Evolutionary conservation across 306 rosid genomes (phyloP), one percentile per base, ranked within the genome.

Genomic region (Argentina anserina): DNA sequence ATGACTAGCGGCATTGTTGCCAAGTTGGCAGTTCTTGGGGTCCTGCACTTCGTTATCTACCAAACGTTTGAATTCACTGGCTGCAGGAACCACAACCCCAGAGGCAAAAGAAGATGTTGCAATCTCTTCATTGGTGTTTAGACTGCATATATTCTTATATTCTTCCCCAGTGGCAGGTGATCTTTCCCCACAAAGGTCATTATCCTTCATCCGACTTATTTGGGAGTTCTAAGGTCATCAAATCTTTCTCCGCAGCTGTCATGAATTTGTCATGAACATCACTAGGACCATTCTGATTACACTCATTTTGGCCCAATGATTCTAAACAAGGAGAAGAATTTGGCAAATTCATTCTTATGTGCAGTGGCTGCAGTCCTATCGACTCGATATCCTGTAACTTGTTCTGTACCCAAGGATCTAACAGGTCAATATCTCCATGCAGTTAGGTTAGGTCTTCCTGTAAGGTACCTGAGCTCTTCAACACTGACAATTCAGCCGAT

Each of bases 401-500:
- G 46, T 75, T 78, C 36, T 83, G 86, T 28, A 64, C n/a, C 53
- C 34, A 82, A 61, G 90, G 83, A 80, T 76, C 65, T 69, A 64
- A 58, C 59, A 72, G 46, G 71, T 75, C 42, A 20, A 76, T 43
- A 79, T 77, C 85, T 20, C 47, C 82, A 70, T 36, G 85, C 73
- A 55, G 77, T 62, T 80, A 81, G 70, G 59, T 55, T 36, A 68
- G 76, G 43, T 63, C 85, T 69, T 79, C 86, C 41, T 77, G 85
- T 12, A 82, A 73, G 74, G 70, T 65, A 76, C 77, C 75, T 50
- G 89, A 69, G 70, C 23, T 58, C 45, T 82, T 47, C 67, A 67
- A 39, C 75, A 83, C 82, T 73, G 89, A 67, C 68, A 79, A 65
- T 52, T 76, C 88, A 71, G 76, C 74, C 78, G 80, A 84, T 65